Conservation (phyloP, 345 rosid genomes). For the Gossypium stocksii region DNA sequence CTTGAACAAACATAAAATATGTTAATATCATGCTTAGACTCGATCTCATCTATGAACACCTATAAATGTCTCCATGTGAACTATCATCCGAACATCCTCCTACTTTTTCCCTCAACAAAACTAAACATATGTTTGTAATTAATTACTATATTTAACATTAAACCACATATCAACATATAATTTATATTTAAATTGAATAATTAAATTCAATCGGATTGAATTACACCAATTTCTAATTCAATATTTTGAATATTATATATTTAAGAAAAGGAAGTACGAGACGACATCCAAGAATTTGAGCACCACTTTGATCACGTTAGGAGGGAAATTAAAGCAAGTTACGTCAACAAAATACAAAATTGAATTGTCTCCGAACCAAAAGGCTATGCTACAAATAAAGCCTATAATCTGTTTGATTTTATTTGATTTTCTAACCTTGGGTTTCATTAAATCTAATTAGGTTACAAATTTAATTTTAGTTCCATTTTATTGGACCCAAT, state of each 20-base stretch:
- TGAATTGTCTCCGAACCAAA: background rate
- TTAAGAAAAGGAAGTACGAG: background rate
- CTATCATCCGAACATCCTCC: too few species aligned
- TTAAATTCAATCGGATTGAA: too few species aligned
- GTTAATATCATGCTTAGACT: too few species aligned
- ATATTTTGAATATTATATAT: too few species aligned
- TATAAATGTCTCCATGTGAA: too few species aligned
- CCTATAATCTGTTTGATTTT: background rate
- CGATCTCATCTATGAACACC: fast-evolving
- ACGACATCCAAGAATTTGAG: background rate
- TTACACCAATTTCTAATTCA: too few species aligned
- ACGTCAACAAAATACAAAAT: background rate
- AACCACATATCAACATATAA: too few species aligned
- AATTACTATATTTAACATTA: too few species aligned
- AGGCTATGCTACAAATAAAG: background rate
- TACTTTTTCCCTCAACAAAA: too few species aligned
- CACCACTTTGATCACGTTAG: background rate
- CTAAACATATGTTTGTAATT: too few species aligned
- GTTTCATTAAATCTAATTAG: background rate
- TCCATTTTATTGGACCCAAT: background rate
- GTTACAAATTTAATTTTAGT: background rate
- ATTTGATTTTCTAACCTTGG: background rate
- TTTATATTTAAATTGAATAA: too few species aligned
- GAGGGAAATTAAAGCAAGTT: background rate
- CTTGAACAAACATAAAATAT: too few species aligned